Conservation (phyloP, 495 filamentous ascomycete species). For the Penicillium subrubescens region DNA sequence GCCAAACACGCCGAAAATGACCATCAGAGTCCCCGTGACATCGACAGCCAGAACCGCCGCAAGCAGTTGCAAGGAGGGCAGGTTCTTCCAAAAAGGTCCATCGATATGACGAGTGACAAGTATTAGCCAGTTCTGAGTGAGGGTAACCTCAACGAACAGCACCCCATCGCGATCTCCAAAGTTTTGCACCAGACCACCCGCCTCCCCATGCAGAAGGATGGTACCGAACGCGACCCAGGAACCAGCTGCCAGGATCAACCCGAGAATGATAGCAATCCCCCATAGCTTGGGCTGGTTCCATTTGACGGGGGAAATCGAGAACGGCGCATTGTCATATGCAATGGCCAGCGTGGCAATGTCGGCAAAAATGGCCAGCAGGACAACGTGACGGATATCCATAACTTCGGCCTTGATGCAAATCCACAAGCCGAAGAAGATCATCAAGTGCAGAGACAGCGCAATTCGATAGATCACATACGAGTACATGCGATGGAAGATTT, state of each 20-base stretch:
- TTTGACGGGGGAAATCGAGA: conserved; percentile 83
- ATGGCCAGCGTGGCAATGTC: conserved; percentile 92
- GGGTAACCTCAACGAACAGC: conserved; percentile 85
- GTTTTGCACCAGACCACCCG: conserved; percentile 85
- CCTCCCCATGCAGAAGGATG: conserved; percentile 64
- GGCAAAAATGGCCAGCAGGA: conserved; percentile 93
- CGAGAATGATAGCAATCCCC: conserved; percentile 85
- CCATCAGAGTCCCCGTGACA: conserved; percentile 80
- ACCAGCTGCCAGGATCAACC: conserved; percentile 75
- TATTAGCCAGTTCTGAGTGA: conserved; percentile 95
- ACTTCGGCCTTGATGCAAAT: conserved; percentile 83
- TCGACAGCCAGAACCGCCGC: conserved; percentile 80
- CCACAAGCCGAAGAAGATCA: conserved; percentile 88
- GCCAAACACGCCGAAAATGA: conserved; percentile 78
- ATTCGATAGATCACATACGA: conserved; percentile 96
- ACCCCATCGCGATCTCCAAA: conserved; percentile 80
- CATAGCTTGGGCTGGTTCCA: conserved; percentile 93
- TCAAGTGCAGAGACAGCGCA: conserved; percentile 85
- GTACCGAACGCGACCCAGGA: conserved; percentile 84
- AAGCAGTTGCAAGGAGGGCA: conserved; percentile 79
- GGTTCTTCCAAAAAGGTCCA: conserved; percentile 81
- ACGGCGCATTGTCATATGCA: conserved; percentile 91
- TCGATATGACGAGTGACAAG: conserved; percentile 92
- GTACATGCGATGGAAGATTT: conserved; percentile 98
- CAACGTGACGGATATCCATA: conserved; percentile 82